Base-by-base conservation (phyloP, 2,329 filamentous ascomycete genomes). In the Domatiomyces globalis region DNA sequence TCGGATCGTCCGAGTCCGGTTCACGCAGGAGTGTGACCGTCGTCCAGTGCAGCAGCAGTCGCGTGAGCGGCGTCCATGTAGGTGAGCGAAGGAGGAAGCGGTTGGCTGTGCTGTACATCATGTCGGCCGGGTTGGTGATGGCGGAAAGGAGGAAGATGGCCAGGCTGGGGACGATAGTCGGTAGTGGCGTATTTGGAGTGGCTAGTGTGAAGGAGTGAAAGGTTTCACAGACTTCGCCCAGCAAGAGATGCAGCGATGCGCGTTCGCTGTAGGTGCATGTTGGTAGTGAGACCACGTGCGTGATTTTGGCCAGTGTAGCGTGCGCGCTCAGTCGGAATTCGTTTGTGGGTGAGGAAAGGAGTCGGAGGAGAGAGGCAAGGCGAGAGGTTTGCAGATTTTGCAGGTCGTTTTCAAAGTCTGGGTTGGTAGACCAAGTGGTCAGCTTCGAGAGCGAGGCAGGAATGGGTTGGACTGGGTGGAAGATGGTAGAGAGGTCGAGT, bases 61-160 rank as follows among this genome's bases (percentile, higher is more conserved):
- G 76, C 25, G 66, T 66, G 9, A 74, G 63, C 17, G 45, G 45
- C 10, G 81, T 75, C 90, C 90, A 96, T 20, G 74, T 67, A 0
- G 90, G 89, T 0, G 81, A 78, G 49, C 81, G 81, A 19, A 86
- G 86, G 36, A 96, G 77, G 65, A 89, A 95, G 5, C 76, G 73
- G 70, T 94, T 95, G 67, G 92, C 71, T 64, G 95, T 95, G 52
- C 81, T 79, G 65, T 95, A 96, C 39, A 95, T 77, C 54, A 79
- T 79, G 63, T 94, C 87, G 15, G 87, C 74, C 0, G 90, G 90
- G 55, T 87, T 82, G 19, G 75, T 77, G 45, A 94, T 69, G 15
- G 94, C 79, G 1, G 76, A 70, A 6, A 94, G 73, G 9, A 51
- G 33, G 1, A 82, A 80, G 57, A 80, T 79, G 6, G 87, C 83